Base-by-base conservation (phyloP, 1,139 yeast genomes). In the Hemisphaericaspora lyxosophila region DNA sequence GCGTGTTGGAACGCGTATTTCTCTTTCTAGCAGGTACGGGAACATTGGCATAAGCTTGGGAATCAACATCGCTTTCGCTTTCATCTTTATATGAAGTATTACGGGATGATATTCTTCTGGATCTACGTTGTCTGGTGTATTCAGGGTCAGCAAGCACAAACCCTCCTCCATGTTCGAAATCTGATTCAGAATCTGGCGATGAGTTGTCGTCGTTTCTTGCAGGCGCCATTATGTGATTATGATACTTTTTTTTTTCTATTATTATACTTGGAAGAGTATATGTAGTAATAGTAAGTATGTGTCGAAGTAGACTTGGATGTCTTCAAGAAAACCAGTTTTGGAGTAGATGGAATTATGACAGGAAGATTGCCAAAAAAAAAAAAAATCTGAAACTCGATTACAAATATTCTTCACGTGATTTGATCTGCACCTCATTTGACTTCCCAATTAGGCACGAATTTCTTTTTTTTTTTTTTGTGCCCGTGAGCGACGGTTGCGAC, bases 111-210 rank as follows among this genome's bases (percentile, higher is more conserved):
- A 43, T 33, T 27, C 60, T 49, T 27, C 49, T 49, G n/a, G 58
- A 42, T 43, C 54, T 50, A 19, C 53, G 44, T 37, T 34, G 16
- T 14, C 19, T 17, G 26, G 26, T 19, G 15, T 26, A 26, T 17
- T 33, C 17, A 23, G 29, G 62, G 46, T 73, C 77, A 43, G 67
- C 61, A 4, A 57, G 55, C 6, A 73, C 51, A 46, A 73, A 73
- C 11, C 78, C 78, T 3, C 78, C 78, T 4, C 54, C 68, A 19
- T 47, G 52, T n/a, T 44, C 51, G 3, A 49, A 43, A 12, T 39
- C 49, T 7, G 45, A 40, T 11, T 38, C 44, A 4, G 43, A 36
- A 5, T 15, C 26, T 18, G 26, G 17, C 3, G 29, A 29, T 20
- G 34, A 13, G 28, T 25, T 16, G 4, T 8, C 11, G 9, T 18